phyloP scores from a whole-genome alignment of 768 basidiomycete species.

The Collybia sordida region DNA sequence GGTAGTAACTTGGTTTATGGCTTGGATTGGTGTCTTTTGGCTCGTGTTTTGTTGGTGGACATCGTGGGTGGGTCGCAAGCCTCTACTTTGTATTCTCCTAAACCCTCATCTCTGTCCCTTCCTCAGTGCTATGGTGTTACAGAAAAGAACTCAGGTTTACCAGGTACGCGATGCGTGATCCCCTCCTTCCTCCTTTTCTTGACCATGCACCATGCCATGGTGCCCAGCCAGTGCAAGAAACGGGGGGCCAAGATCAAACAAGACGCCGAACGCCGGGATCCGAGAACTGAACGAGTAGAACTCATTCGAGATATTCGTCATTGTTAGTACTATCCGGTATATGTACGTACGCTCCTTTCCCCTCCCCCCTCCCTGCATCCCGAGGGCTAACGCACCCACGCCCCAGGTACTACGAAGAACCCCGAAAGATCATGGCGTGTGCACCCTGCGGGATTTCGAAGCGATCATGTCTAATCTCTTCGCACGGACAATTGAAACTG shows the following conservation, averaged over 20 bases:
- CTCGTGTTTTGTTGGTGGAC: too few relatives aligned
- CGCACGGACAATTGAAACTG: constrained; percentile 96
- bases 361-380: not conserved
- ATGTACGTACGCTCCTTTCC: constrained; percentile 47
- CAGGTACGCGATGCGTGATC: constrained; percentile 51
- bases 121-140: constrained; percentile 97
- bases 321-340: constrained; percentile 98
- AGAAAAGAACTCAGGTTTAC: constrained; percentile 98
- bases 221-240: constrained; percentile 88
- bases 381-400: too few relatives aligned
- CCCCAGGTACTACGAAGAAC: constrained; percentile 91
- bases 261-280: constrained; percentile 91
- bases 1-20: not conserved
- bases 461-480: constrained; percentile 97
- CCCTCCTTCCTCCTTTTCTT: constrained; percentile 1
- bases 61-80: constrained; percentile 72
- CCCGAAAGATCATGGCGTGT: constrained; percentile 96
- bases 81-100: constrained; percentile 94
- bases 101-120: constrained; percentile 82
- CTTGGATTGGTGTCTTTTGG: too few relatives aligned
- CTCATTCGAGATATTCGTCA: constrained; percentile 97
- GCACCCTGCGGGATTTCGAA: constrained; percentile 96
- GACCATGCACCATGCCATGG: not conserved
- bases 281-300: constrained; percentile 94
- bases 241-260: constrained; percentile 96